Evolutionary conservation across 768 basidiomycete species (phyloP), one percentile per base, ranked within the genome.

Genomic region (Termitomyces sp.): DNA sequence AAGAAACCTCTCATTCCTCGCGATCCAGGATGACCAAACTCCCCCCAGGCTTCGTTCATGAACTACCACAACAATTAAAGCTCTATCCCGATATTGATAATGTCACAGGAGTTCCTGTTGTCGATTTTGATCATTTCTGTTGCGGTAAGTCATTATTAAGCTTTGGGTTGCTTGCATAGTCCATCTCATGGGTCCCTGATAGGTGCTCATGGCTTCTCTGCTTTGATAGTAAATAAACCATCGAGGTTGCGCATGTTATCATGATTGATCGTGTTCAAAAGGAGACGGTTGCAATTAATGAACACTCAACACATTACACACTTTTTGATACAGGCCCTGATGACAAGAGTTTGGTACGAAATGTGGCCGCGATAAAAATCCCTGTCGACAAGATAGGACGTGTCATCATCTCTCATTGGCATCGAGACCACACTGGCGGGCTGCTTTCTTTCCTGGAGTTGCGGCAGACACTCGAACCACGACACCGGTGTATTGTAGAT

Each of bases 291-390:
- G 69, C 78, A 26, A 63, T 74, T 24, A 84, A 72, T 22, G 68
- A 75, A 43, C 55, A 68, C 57, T 65, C 75, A 11, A 18, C 20
- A 3, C 80, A 82, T 54, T 71, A 78, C n/a, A 84, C 83, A 16
- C 77, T 94, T 36, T 92, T 94, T 66, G 92, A 94, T 71, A 86
- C 89, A 16, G 92, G 92, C 0, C 92, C 92, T 9, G 92, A 94
- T 66, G 81, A 83, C 16, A 75, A 74, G 24, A 85, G 87, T 28
- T 83, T 94, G 60, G 79, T 84, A n/a, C 84, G 89, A 52, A 94
- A 93, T 69, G 68, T 85, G 26, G 70, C 69, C 5, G 81, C 85
- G 3, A 76, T 94, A 76, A 74, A 83, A 22, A 66, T 83, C 0
- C 79, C 80, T 2, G 69, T 83, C 9, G 71, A 77, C 35, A 68